Evolutionary conservation across 768 basidiomycete genomes (phyloP), one percentile per base, ranked within the genome.

Genomic region (Suillus alpinus): DNA sequence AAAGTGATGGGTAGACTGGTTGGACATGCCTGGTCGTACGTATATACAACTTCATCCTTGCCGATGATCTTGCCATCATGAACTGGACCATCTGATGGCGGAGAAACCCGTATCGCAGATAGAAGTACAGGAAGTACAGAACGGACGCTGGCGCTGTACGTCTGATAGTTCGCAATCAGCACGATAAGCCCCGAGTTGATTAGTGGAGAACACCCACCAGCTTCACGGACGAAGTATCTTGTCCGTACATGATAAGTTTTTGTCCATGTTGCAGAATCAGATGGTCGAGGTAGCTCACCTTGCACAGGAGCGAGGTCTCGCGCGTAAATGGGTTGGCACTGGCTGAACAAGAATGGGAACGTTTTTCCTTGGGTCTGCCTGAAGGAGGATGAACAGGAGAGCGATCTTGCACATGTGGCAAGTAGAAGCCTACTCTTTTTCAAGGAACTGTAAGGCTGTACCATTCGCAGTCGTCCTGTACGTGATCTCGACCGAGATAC

Each of bases 241-340:
- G 23, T 39, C 9, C 23, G 37, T 18, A 14, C 8, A 20, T 4
- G 20, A 26, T 39, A 37, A 55, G 53, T 5, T 10, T 50, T 39
- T 55, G 20, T 26, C 36, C 9, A 14, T 8, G 1, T 32, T 1
- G 23, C 5, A 55, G 1, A 58, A 59, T 55, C 2, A 41, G 9
- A 10, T 20, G 52, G 18, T 46, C 20, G 57, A 7, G n/a, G n/a
- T 6, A 0, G 13, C 56, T 58, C 56, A 75, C 76, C 76, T 71
- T 84, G 83, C 43, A 81, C 69, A 2, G 83, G 84, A 5, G 80
- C 67, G n/a, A 85, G 68, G 0, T 78, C 77, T 36, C 85, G 76
- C 6, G 81, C 82, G 67, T 85, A 82, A 67, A 85, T 86, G 6
- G 85, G 83, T 65, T 86, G 84, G 65, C 78, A 81, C 65, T 86